These are phyloP conservation scores for Phytopythium delawarense DNA, from an alignment of 352 stramenopile species.

Conservation along the genomic window DNA sequence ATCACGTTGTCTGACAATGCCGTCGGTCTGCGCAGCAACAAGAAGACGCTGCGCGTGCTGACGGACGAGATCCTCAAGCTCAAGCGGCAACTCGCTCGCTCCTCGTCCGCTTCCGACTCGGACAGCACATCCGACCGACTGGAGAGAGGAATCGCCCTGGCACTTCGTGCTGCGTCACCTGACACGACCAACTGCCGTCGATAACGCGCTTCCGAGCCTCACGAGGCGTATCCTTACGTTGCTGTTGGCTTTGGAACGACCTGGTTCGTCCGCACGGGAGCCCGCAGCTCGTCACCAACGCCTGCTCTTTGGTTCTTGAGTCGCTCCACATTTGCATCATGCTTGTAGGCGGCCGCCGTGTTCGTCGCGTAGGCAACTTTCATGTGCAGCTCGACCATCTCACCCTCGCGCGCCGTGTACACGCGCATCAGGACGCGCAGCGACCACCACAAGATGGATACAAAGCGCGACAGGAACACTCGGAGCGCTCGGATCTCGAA, in stretches of 20 bases:
- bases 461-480: background rate
- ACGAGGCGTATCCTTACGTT: background rate
- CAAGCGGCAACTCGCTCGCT: conserved; percentile 15
- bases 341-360: background rate
- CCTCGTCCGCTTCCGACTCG: background rate
- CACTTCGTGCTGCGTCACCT: background rate
- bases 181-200: background rate
- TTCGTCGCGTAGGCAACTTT: conserved; percentile 2
- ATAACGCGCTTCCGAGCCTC: background rate
- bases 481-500: conserved; percentile 2
- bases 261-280: background rate
- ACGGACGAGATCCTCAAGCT: conserved; percentile 48
- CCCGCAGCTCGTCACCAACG: background rate
- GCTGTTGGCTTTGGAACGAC: background rate
- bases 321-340: background rate
- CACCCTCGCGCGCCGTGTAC: background rate
- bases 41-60: conserved; percentile 37
- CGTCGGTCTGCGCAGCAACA: conserved; percentile 22
- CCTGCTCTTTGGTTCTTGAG: background rate
- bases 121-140: conserved; percentile 1
- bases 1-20: background rate
- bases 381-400: conserved; percentile 6
- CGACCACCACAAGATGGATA: conserved; percentile 8
- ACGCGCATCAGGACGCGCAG: conserved; percentile 3
- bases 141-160: conserved; percentile 5